These are phyloP conservation scores for Plasmopara muralis DNA, from an alignment of 352 stramenopile species.

Conservation along the genomic window DNA sequence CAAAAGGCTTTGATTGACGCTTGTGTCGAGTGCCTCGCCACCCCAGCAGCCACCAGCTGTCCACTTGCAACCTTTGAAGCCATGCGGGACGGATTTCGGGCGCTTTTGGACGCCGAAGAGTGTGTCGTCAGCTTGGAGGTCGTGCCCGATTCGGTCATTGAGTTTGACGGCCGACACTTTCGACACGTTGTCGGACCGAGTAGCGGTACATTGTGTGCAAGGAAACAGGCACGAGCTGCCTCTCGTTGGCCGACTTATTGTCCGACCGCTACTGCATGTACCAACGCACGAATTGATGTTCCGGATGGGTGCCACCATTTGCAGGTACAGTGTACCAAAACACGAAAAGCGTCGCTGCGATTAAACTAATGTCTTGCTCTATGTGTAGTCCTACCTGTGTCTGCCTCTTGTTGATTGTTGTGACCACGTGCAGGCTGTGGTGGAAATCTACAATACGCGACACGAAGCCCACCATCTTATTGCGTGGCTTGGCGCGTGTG, in stretches of 20 bases:
- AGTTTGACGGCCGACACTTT: constrained; percentile 54
- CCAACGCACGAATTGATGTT: constrained; percentile 16
- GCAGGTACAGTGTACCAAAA: constrained; percentile 18
- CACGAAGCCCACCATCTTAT: constrained; percentile 34
- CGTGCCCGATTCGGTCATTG: constrained; percentile 27
- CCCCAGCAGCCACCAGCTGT: constrained; percentile 1
- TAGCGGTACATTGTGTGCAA: constrained; percentile 17
- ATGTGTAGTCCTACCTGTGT: constrained; percentile 49
- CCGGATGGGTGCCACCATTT: constrained; percentile 34
- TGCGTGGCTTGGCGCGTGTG: constrained; percentile 35
- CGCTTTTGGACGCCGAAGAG: constrained; percentile 53
- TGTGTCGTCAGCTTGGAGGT: constrained; percentile 55
- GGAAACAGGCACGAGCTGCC: constrained; percentile 7
- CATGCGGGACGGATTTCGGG: constrained; percentile 52
- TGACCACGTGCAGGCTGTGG: constrained; percentile 44
- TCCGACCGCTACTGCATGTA: constrained; percentile 17
- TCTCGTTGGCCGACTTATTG: constrained; percentile 32
- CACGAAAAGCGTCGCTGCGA: neutral
- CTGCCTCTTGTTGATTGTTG: constrained; percentile 56
- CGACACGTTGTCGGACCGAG: constrained; percentile 29
- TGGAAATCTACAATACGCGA: constrained; percentile 65
- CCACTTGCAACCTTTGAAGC: constrained; percentile 15
- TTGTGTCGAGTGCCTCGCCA: constrained; percentile 4
- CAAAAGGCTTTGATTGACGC: constrained; percentile 49
- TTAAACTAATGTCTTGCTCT: neutral